Conservation (phyloP, 2,329 filamentous ascomycete genomes). For the Cadophora luteo-olivacea region DNA sequence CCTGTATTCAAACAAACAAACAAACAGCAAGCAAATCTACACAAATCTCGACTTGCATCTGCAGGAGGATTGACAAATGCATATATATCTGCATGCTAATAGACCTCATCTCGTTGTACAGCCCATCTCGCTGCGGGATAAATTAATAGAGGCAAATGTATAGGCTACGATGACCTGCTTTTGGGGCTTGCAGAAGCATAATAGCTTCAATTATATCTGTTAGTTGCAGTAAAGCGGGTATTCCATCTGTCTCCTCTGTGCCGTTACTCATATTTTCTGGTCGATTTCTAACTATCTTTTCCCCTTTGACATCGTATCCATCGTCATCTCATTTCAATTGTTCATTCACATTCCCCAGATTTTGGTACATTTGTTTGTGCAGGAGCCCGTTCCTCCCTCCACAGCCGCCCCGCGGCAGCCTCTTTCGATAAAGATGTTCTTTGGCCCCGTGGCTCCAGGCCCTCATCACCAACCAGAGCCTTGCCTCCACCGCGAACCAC, state of each 20-base stretch:
- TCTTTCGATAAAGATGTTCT: constrained; percentile 19
- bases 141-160: constrained; percentile 26
- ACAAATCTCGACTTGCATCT: constrained; percentile 7
- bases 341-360: neutral
- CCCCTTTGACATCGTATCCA: neutral
- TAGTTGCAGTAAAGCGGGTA: constrained; percentile 18
- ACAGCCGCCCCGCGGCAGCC: constrained; percentile 17
- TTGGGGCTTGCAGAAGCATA: constrained; percentile 17
- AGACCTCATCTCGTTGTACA: constrained; percentile 10
- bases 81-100: neutral
- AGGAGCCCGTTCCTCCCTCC: neutral
- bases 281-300: neutral
- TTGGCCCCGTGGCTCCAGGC: neutral
- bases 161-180: constrained; percentile 21
- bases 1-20: neutral
- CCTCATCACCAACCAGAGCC: constrained; percentile 23
- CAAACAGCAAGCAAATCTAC: neutral
- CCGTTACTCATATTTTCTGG: neutral
- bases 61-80: neutral
- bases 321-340: neutral
- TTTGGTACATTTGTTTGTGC: neutral
- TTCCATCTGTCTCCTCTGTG: constrained; percentile 6
- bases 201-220: constrained; percentile 16
- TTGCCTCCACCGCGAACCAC: constrained; percentile 20
- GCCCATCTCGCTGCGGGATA: constrained; percentile 24